Percentiles rank a stretch among this genome's conserved stretches.
Conservation (phyloP, 768 basidiomycete species). For the Mrakia hoshinonis region DNA sequence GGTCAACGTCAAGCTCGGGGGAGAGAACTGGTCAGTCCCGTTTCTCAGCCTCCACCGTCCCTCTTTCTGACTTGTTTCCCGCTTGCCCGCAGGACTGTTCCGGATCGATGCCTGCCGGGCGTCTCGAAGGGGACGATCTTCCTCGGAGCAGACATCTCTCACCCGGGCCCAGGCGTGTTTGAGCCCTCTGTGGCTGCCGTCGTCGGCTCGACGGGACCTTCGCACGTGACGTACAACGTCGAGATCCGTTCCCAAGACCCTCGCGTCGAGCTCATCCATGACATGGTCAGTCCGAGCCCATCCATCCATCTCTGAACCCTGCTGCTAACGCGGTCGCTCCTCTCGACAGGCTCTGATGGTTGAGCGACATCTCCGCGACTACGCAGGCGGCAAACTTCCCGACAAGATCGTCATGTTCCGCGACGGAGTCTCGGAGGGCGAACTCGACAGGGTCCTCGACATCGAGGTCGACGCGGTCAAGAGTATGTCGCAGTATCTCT, state of each 20-base stretch:
- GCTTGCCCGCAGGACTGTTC: background rate
- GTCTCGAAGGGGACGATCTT: background rate
- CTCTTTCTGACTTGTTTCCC: background rate
- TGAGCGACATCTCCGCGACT: background rate
- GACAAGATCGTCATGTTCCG: conserved; percentile 2
- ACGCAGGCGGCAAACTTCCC: background rate
- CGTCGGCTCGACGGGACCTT: background rate
- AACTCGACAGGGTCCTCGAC: background rate
- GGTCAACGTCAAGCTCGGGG: conserved; percentile 14
- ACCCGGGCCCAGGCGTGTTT: background rate
- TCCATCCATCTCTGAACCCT: background rate
- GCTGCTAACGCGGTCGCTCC: background rate
- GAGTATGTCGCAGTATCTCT: background rate
- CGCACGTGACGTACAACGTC: background rate
- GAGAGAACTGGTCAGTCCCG: conserved; percentile 1
- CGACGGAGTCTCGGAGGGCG: background rate
- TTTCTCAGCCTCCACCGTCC: background rate
- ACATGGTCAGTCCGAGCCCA: no score
- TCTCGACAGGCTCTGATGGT: background rate
- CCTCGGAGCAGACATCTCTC: background rate
- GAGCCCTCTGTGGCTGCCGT: background rate
- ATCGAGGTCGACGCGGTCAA: background rate
- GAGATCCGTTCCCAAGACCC: conserved; percentile 7
- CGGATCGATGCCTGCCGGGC: background rate
- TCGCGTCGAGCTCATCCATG: no score